These are phyloP conservation scores for Aspergillus heteromorphus DNA, from an alignment of 495 filamentous ascomycete species.

Conservation along the genomic window DNA sequence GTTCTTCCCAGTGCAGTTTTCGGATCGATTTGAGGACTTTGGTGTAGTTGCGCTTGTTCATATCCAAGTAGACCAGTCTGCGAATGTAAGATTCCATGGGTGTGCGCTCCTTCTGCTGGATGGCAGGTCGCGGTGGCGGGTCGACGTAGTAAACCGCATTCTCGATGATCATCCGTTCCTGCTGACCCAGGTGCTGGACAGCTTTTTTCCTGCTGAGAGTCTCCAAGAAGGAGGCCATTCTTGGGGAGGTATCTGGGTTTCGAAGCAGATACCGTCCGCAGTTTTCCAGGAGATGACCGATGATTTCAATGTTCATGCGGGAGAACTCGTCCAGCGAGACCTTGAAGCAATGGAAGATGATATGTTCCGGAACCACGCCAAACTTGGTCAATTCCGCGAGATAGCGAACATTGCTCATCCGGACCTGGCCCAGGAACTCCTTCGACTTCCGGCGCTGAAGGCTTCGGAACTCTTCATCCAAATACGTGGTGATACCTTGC, in stretches of 20 bases:
- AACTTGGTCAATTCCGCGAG: constrained; percentile 97
- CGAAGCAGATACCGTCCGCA: constrained; percentile 92
- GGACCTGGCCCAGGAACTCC: constrained; percentile 90
- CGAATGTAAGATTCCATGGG: constrained; percentile 89
- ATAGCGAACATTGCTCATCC: constrained; percentile 92
- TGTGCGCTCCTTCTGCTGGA: constrained; percentile 91
- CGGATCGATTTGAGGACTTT: constrained; percentile 89
- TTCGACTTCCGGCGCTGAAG: constrained; percentile 98
- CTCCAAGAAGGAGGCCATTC: constrained; percentile 91
- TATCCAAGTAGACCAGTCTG: constrained; percentile 83
- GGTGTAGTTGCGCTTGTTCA: constrained; percentile 90
- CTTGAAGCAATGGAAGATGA: constrained; percentile 97
- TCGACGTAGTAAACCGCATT: constrained; percentile 99
- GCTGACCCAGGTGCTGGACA: constrained; percentile 88
- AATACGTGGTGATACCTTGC: constrained; percentile 84
- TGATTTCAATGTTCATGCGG: constrained; percentile 97
- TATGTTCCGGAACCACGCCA: constrained; percentile 94
- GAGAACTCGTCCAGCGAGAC: constrained; percentile 98
- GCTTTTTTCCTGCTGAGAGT: constrained; percentile 93
- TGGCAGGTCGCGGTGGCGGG: constrained; percentile 86
- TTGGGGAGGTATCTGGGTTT: constrained; percentile 86
- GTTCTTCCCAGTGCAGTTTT: constrained; percentile 95
- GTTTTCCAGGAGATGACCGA: constrained; percentile 94
- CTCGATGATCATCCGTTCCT: constrained; percentile 96
- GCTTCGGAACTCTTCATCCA: constrained; percentile 96